Conservation (phyloP, 1,139 yeast species). For the Geotrichum fermentans region DNA sequence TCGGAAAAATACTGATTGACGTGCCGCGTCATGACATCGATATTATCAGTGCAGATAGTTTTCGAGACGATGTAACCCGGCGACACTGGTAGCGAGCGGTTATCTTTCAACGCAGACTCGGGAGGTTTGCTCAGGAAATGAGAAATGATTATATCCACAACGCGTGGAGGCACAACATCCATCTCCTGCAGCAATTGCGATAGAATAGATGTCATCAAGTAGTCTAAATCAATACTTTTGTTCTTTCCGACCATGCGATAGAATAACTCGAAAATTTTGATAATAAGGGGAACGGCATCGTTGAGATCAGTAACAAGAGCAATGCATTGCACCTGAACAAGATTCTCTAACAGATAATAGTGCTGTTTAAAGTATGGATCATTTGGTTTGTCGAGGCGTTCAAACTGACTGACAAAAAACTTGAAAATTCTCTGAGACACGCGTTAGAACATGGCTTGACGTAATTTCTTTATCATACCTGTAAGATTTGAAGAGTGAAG, state of each 20-base stretch:
- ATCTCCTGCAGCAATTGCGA: slow-evolving; percentile 75
- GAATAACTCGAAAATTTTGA: slow-evolving; percentile 55
- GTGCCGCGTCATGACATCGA: slow-evolving; percentile 72
- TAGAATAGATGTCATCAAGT: slow-evolving; percentile 61
- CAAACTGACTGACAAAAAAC: slow-evolving; percentile 57
- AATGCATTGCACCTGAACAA: slow-evolving; percentile 76
- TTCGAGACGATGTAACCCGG: slow-evolving; percentile 67
- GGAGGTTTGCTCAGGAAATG: slow-evolving; percentile 45
- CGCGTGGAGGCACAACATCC: slow-evolving; percentile 59
- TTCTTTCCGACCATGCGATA: slow-evolving; percentile 44
- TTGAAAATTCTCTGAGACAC: slow-evolving; percentile 15
- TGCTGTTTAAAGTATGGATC: slow-evolving; percentile 65
- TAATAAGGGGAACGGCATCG: slow-evolving; percentile 52
- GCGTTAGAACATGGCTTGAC: slow-evolving; percentile 49
- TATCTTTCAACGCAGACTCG: slow-evolving; percentile 33
- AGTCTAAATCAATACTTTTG: slow-evolving; percentile 39
- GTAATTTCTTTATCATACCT: slow-evolving; percentile 35
- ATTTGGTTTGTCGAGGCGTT: slow-evolving; percentile 52
- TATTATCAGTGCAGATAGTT: slow-evolving; percentile 62
- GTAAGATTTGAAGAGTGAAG: slow-evolving; percentile 57
- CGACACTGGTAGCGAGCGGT: slow-evolving; percentile 35
- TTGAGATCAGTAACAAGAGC: slow-evolving; percentile 74
- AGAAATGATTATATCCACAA: slow-evolving; percentile 57
- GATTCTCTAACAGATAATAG: slow-evolving; percentile 58
- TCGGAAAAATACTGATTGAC: slow-evolving; percentile 80